Percentiles rank a stretch among this genome's conserved stretches.
These are phyloP conservation scores for Elaphomyces granulatus DNA, from an alignment of 495 filamentous ascomycete species.

Conservation along the genomic window DNA sequence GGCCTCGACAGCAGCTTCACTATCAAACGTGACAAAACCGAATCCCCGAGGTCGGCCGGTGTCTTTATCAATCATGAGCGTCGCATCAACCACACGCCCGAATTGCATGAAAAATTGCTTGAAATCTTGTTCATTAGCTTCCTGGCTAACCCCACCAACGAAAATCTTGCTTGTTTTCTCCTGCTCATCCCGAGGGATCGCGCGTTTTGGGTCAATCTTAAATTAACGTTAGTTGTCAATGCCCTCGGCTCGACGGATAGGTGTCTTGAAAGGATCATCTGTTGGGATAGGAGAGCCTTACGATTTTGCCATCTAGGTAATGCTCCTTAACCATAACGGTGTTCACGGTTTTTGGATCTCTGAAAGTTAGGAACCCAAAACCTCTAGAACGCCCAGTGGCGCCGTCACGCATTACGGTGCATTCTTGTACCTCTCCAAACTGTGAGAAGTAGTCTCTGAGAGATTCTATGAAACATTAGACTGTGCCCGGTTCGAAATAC, in stretches of 20 bases:
- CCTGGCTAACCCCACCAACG: slow-evolving; percentile 93
- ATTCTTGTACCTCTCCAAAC: slow-evolving; percentile 93
- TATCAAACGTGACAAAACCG: slow-evolving; percentile 98
- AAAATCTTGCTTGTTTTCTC: slow-evolving; percentile 98
- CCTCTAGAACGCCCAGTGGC: slow-evolving; percentile 86
- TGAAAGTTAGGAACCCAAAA: slow-evolving; percentile 96
- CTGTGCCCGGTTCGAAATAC: background rate
- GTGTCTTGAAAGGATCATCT: background rate
- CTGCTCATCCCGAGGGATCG: slow-evolving; percentile 94
- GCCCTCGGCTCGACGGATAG: background rate
- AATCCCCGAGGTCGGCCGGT: slow-evolving; percentile 91
- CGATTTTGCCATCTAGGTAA: slow-evolving; percentile 94
- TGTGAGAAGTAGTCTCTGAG: slow-evolving; percentile 97
- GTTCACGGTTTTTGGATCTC: slow-evolving; percentile 92
- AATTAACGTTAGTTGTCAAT: slow-evolving; percentile 16
- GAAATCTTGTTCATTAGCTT: slow-evolving; percentile 90
- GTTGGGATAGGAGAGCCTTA: slow-evolving; percentile 39
- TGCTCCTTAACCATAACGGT: slow-evolving; percentile 99
- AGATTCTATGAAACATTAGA: slow-evolving; percentile 51
- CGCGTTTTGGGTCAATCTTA: slow-evolving; percentile 94
- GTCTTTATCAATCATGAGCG: slow-evolving; percentile 99
- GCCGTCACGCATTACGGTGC: slow-evolving; percentile 95
- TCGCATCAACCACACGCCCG: slow-evolving; percentile 90
- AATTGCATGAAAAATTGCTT: slow-evolving; percentile 94
- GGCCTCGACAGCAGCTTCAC: slow-evolving; percentile 85